Conservation (phyloP, 805 yeast genomes). For the Kluyveromyces lactis region DNA sequence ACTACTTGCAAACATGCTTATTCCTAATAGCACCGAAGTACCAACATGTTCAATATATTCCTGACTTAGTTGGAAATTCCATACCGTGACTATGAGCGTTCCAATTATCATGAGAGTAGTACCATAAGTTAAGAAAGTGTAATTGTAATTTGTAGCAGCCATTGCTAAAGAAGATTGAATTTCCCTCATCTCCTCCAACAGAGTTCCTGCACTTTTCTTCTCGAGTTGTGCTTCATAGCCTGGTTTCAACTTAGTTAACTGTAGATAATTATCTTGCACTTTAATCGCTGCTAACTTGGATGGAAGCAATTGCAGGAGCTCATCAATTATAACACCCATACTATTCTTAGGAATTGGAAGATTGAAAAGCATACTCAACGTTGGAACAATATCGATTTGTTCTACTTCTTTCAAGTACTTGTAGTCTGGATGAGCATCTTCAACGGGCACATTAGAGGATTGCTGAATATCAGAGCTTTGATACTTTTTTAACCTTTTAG, state of each 20-base stretch:
- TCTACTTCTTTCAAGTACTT: constrained; percentile 51
- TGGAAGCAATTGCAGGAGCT: constrained; percentile 47
- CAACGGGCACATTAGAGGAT: constrained; percentile 12
- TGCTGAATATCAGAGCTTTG: constrained; percentile 13
- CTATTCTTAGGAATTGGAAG: constrained; percentile 88
- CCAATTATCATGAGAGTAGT: constrained; percentile 19
- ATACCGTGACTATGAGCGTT: neutral
- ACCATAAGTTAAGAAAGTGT: constrained; percentile 35
- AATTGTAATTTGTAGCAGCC: constrained; percentile 68
- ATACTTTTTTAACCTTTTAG: constrained; percentile 44
- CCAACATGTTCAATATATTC: constrained; percentile 13
- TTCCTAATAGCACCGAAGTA: constrained; percentile 34
- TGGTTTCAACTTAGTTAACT: constrained; percentile 33
- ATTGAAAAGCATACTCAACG: constrained; percentile 70
- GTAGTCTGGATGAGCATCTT: constrained; percentile 34
- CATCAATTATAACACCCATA: constrained; percentile 61
- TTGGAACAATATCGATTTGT: constrained; percentile 93
- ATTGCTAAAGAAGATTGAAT: constrained; percentile 46
- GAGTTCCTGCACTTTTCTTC: constrained; percentile 10
- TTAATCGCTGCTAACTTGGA: constrained; percentile 26
- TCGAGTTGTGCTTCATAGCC: constrained; percentile 7
- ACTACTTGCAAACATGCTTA: constrained; percentile 75
- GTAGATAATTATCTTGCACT: constrained; percentile 46
- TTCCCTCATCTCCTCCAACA: constrained; percentile 32
- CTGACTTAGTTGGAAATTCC: constrained; percentile 1